These are phyloP conservation scores for Neurospora sp. DNA, from an alignment of 495 filamentous ascomycete species.

Conservation along the genomic window DNA sequence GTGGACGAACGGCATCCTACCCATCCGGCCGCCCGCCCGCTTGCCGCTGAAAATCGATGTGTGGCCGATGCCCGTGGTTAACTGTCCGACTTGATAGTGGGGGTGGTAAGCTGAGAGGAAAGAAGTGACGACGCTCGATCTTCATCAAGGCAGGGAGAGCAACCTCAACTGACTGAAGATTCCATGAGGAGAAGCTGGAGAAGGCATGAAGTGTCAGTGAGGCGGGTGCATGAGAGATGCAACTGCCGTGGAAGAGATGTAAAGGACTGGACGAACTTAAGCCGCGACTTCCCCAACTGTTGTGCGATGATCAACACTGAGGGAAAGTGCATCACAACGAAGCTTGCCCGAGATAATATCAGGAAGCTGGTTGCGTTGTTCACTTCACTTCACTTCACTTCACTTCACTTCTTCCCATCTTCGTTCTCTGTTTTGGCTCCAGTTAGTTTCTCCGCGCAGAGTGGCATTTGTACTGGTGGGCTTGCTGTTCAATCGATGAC, in stretches of 20 bases:
- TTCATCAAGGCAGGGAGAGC: neutral
- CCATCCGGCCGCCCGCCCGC: neutral
- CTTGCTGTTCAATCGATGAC: neutral
- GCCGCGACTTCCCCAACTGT: constrained; percentile 1
- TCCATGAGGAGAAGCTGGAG: neutral
- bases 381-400: neutral
- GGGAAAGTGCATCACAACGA: neutral
- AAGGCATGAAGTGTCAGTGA: neutral
- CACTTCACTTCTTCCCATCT: neutral
- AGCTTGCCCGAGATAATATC: neutral
- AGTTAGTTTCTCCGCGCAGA: neutral
- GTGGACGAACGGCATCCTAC: neutral
- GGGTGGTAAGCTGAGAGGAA: neutral
- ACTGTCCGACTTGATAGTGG: neutral
- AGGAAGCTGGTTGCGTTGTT: neutral
- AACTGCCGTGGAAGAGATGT: neutral
- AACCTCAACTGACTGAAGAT: neutral
- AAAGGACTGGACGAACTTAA: neutral
- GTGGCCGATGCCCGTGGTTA: too few relatives aligned
- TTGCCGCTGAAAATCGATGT: neutral
- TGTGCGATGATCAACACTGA: neutral
- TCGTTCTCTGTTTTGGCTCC: neutral
- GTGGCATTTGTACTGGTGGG: neutral
- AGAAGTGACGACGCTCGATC: neutral
- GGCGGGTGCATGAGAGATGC: neutral